Evolutionary conservation across 306 rosid species (phyloP).

Genomic region (Cucurbita moschata): DNA sequence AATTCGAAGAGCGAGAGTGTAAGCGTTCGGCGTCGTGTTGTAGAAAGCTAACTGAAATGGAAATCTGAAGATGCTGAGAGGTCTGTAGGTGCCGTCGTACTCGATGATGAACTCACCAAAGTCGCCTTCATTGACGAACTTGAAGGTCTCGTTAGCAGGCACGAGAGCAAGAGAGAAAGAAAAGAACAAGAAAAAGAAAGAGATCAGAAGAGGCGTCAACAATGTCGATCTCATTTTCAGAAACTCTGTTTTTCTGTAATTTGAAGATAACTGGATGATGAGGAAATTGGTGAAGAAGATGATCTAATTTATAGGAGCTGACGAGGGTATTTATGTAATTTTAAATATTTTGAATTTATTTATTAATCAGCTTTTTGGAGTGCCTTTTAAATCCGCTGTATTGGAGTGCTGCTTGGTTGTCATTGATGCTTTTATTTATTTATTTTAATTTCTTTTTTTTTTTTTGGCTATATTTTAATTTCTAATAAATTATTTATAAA

Average conservation of each 20-base stretch:
- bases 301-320: background rate
- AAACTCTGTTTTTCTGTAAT: background rate
- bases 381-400: background rate
- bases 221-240: background rate
- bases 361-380: background rate
- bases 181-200: background rate
- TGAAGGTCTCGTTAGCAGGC: conserved; percentile 41
- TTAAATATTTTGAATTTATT: background rate
- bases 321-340: background rate
- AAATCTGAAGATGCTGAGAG: conserved; percentile 11
- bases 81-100: conserved; percentile 35
- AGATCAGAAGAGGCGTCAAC: background rate
- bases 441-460: background rate
- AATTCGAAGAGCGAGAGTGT: conserved; percentile 52
- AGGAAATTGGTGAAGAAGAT: background rate
- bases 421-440: background rate
- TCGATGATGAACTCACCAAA: conserved; percentile 30
- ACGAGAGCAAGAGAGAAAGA: conserved; percentile 28
- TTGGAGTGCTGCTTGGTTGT: background rate
- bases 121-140: conserved; percentile 33
- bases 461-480: background rate
- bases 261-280: background rate
- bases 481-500: too few species aligned
- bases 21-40: conserved; percentile 57
- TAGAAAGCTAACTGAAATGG: conserved; percentile 60